These are phyloP conservation scores for Seiridium cupressi DNA, from an alignment of 2,329 filamentous ascomycete genomes.

Conservation along the genomic window DNA sequence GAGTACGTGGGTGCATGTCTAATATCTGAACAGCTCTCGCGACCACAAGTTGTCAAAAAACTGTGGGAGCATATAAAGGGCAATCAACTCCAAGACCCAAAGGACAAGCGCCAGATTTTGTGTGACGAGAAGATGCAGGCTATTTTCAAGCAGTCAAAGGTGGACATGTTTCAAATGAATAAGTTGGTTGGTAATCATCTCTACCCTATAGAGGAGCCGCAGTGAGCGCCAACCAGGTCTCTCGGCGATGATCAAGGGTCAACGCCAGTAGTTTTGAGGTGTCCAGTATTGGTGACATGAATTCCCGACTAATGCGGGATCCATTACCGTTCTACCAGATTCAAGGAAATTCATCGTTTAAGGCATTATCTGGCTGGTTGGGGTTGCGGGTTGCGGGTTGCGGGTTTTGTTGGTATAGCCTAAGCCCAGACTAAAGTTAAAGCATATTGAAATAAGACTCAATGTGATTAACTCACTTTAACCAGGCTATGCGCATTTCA, in stretches of 20 bases:
- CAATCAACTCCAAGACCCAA: conserved; percentile 84
- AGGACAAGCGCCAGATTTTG: conserved; percentile 85
- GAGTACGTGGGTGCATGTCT: background rate
- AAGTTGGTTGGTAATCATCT: conserved; percentile 89
- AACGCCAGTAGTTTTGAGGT: too few species aligned
- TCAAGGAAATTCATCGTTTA: background rate
- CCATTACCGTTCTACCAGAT: background rate
- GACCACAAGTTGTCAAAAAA: conserved; percentile 93
- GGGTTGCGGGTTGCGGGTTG: background rate
- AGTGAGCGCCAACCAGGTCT: conserved; percentile 6
- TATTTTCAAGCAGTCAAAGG: conserved; percentile 85
- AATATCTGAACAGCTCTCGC: conserved; percentile 64
- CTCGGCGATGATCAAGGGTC: background rate
- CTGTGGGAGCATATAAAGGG: conserved; percentile 95
- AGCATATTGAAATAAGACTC: too few species aligned
- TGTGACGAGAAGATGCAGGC: conserved; percentile 91
- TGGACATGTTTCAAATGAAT: conserved; percentile 99
- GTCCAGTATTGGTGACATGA: too few species aligned
- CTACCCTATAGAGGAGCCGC: conserved; percentile 75
- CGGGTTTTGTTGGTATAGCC: background rate
- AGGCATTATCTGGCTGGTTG: background rate
- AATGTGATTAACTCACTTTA: too few species aligned
- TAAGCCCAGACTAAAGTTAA: too few species aligned
- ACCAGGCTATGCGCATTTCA: too few species aligned
- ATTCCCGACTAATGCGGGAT: too few species aligned